Evolutionary conservation across 2,329 filamentous ascomycete genomes (phyloP), one percentile per base, ranked within the genome.

Genomic region (Neonectria punicea): DNA sequence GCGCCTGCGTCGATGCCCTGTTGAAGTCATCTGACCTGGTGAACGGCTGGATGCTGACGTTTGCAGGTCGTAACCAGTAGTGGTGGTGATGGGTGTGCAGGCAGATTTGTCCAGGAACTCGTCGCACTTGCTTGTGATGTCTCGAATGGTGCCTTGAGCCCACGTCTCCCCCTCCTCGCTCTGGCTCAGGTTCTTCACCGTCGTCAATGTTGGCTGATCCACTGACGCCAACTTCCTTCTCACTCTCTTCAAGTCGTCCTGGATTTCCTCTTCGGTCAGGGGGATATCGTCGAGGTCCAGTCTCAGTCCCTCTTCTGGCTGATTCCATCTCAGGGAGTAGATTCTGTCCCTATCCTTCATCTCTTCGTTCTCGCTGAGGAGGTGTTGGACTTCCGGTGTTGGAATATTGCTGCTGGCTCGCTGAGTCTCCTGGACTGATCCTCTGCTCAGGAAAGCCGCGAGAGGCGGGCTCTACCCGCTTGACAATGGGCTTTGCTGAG

Each of bases 11-110:
- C 36, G 60, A 39, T 61, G n/a, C 18, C 51, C 50, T 49, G 39
- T 25, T 44, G 25, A 44, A 18, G 9, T 44, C 18, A 14, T 47
- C 30, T 55, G 41, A 6, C 16, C 41, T 49, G 34, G 61, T 20
- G 59, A 60, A 25, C 25, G 67, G 61, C 14, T 73, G 60, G 51
- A 68, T 59, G 8, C 71, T 59, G 64, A 74, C 65, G 18, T 50
- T 58, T 20, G 63, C 74, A 41, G 81, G 78, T 61, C 80, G 79
- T 67, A 84, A 66, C 87, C 87, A 89, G 80, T 89, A 89, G 78
- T 89, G 87, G 75, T 89, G 87, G 71, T 89, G 86, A 71, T 89
- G 87, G 68, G 84, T 87, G 74, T 89, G 87, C 63, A 87, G 69
- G 70, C 86, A 87, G 68, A 85, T 72, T 66, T 71, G 41, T 20